Evolutionary conservation across 106 monocot species (phyloP).

Genomic region (Posidonia australis): DNA sequence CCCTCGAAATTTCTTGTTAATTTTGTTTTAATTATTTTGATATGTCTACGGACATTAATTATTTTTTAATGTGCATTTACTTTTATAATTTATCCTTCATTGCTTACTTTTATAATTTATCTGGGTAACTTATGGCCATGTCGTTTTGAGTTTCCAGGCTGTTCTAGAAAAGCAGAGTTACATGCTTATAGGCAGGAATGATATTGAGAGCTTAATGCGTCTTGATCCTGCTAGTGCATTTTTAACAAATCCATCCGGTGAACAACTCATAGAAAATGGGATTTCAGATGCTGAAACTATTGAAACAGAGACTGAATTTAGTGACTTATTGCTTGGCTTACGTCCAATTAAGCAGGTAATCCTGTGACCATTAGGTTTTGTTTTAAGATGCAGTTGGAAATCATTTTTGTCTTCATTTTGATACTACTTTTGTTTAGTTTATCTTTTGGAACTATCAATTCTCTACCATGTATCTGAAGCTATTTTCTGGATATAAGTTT

Average conservation of each 20-base stretch:
- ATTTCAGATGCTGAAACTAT: constrained; percentile 49
- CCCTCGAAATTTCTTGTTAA: no score
- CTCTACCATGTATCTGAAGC: not conserved
- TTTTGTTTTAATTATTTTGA: no score
- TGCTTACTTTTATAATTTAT: no score
- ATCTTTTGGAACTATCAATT: not conserved
- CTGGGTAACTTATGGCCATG: no score
- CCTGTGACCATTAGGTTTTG: not conserved
- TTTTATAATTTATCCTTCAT: no score
- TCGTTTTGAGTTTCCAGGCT: constrained; percentile 34
- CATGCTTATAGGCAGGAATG: constrained; percentile 84
- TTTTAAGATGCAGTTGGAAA: not conserved
- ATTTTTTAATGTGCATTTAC: no score
- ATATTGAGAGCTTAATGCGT: constrained; percentile 83
- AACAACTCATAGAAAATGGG: constrained; percentile 23
- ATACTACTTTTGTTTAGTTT: not conserved
- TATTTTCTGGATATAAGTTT: not conserved
- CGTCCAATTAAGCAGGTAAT: constrained; percentile 91
- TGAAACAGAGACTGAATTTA: constrained; percentile 63
- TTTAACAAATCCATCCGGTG: constrained; percentile 37
- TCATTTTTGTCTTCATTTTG: constrained; percentile 1
- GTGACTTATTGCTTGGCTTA: constrained; percentile 59
- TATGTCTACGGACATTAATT: no score
- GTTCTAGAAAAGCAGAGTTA: constrained; percentile 97
- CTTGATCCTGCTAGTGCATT: constrained; percentile 73